phyloP scores from a whole-genome alignment of 2,329 filamentous ascomycete genomes.

The Ceratocystiopsis sp. region DNA sequence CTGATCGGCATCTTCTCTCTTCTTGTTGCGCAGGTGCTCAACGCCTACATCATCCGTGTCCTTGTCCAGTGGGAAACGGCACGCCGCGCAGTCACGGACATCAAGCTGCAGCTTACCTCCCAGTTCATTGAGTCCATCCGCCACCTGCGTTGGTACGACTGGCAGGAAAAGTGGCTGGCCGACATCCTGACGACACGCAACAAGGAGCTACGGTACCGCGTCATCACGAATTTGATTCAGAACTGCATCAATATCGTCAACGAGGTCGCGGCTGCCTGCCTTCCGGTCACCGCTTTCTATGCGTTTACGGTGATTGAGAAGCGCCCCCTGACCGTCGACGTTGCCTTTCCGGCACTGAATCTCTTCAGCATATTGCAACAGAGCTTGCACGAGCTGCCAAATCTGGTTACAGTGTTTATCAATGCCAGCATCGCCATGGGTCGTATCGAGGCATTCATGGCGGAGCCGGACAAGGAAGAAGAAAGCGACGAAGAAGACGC shows the following conservation, averaged over 20 bases:
- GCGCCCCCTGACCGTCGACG: conserved; percentile 53
- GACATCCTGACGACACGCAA: conserved; percentile 52
- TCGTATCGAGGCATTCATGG: conserved; percentile 75
- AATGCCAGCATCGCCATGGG: conserved; percentile 71
- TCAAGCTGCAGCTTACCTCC: conserved; percentile 60
- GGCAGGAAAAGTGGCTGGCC: conserved; percentile 59
- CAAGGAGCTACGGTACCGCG: conserved; percentile 46
- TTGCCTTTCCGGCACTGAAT: conserved; percentile 75
- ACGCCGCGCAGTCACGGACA: conserved; percentile 58
- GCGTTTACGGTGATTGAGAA: conserved; percentile 60
- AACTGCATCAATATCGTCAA: conserved; percentile 52
- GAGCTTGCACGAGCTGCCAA: conserved; percentile 57
- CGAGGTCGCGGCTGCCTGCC: conserved; percentile 51
- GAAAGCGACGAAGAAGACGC: conserved; percentile 20
- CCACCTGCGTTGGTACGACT: conserved; percentile 66
- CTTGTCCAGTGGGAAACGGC: conserved; percentile 53
- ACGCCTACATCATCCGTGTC: conserved; percentile 46
- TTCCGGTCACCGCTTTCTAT: conserved; percentile 67
- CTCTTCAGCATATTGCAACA: conserved; percentile 61
- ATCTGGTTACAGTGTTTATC: conserved; percentile 56
- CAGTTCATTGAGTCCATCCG: conserved; percentile 80
- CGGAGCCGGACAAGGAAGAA: conserved; percentile 57
- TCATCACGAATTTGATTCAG: conserved; percentile 46
- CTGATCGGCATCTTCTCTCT: conserved; percentile 57
- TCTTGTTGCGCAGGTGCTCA: conserved; percentile 49